These are phyloP conservation scores for Pittosporum tobira DNA, from an alignment of 129 eudicot species.

Conservation along the genomic window DNA sequence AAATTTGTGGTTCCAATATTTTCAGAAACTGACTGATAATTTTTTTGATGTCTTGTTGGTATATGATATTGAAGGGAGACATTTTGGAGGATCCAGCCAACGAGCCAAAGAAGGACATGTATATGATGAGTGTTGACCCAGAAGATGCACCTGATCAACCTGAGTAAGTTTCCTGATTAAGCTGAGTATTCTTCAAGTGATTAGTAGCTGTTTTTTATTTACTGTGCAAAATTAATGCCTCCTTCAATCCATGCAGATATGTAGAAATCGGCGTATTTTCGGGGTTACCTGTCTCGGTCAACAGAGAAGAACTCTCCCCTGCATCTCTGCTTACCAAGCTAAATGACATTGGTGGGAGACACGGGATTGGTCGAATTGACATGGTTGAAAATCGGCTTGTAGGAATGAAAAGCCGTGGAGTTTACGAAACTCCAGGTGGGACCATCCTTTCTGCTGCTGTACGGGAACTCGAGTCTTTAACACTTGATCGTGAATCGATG, in stretches of 20 bases:
- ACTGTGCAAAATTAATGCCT: neutral
- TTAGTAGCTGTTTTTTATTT: neutral
- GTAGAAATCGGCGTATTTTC: slow-evolving; percentile 74
- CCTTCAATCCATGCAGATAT: slow-evolving; percentile 41
- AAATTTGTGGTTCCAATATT: neutral
- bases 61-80: slow-evolving; percentile 56
- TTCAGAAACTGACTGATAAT: slow-evolving; percentile 1
- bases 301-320: slow-evolving; percentile 79
- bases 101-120: slow-evolving; percentile 96
- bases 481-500: slow-evolving; percentile 86
- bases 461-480: slow-evolving; percentile 88
- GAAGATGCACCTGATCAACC: slow-evolving; percentile 87
- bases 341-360: slow-evolving; percentile 73
- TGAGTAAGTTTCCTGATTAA: slow-evolving; percentile 38
- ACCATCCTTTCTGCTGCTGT: slow-evolving; percentile 77
- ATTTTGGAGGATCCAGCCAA: slow-evolving; percentile 95
- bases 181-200: neutral
- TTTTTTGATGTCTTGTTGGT: neutral
- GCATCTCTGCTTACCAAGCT: slow-evolving; percentile 71
- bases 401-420: slow-evolving; percentile 89
- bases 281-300: slow-evolving; percentile 76
- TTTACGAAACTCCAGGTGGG: slow-evolving; percentile 97
- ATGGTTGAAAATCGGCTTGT: slow-evolving; percentile 91
- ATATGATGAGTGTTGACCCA: slow-evolving; percentile 86
- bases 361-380: slow-evolving; percentile 91